Conservation (phyloP, 169 alveolate genomes). For the Eimeria nieschulzi region DNA sequence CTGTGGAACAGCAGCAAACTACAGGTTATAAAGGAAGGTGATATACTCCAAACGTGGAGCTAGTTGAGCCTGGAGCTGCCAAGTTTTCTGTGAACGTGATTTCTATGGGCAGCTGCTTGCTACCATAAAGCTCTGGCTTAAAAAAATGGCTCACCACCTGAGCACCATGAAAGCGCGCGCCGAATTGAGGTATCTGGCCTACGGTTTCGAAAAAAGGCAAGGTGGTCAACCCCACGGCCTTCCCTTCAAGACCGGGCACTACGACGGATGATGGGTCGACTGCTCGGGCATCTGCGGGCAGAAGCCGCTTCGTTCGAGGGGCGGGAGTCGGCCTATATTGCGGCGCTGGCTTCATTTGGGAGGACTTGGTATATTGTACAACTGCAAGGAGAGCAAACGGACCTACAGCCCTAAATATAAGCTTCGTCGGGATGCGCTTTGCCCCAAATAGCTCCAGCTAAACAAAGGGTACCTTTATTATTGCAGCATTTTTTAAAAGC, state of each 20-base stretch:
- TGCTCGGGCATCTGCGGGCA: not conserved
- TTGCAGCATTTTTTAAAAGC: too few species aligned
- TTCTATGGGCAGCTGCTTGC: not conserved
- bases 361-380: not conserved
- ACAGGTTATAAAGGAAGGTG: not conserved
- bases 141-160: constrained; percentile 5
- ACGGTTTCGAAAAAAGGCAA: not conserved
- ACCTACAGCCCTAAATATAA: too few species aligned
- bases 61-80: not conserved
- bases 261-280: not conserved
- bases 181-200: not conserved
- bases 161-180: constrained; percentile 10
- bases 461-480: too few species aligned
- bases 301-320: too few species aligned
- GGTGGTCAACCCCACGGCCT: not conserved
- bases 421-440: too few species aligned
- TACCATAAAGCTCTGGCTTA: not conserved
- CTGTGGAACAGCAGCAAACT: not conserved
- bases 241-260: not conserved
- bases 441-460: too few species aligned
- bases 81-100: not conserved
- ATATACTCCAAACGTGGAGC: not conserved
- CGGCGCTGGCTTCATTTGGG: not conserved
- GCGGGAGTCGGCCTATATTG: too few species aligned
- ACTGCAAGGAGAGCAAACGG: not conserved